Evolutionary conservation across 2,329 filamentous ascomycete species (phyloP).

Genomic region (Pseudogymnoascus destructans): DNA sequence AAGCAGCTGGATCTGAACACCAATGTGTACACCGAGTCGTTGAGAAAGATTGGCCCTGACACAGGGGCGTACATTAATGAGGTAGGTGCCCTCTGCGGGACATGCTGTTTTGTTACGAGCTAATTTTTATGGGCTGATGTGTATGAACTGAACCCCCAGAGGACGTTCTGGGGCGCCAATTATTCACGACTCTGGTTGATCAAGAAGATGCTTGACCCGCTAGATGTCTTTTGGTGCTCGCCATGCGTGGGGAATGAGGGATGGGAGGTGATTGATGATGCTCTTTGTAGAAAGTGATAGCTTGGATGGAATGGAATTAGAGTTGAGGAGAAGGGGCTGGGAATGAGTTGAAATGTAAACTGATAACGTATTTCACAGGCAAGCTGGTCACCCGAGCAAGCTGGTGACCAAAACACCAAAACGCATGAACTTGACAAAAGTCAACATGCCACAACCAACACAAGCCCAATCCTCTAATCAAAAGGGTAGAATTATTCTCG

Average conservation of each 20-base stretch:
- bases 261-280: constrained; percentile 22
- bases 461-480: too few species aligned
- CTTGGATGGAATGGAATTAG: neutral
- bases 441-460: too few species aligned
- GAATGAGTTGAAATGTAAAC: too few species aligned
- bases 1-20: constrained; percentile 13
- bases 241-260: constrained; percentile 35
- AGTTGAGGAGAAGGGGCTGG: too few species aligned
- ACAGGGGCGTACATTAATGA: constrained; percentile 22
- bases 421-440: too few species aligned
- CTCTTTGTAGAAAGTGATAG: constrained; percentile 12
- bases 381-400: too few species aligned
- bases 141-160: constrained; percentile 29
- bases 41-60: constrained; percentile 19
- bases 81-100: constrained; percentile 22
- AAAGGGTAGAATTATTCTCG: too few species aligned
- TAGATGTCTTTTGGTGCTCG: constrained; percentile 36
- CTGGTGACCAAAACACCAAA: too few species aligned
- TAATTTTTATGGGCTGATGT: constrained; percentile 34
- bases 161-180: constrained; percentile 25
- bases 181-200: constrained; percentile 33
- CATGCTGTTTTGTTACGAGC: constrained; percentile 26
- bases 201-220: constrained; percentile 35
- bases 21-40: constrained; percentile 13
- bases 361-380: too few species aligned